Percentiles rank a stretch among this genome's conserved stretches.
phyloP scores from a whole-genome alignment of 2,329 filamentous ascomycete species.

The Lachnellula hyalina region DNA sequence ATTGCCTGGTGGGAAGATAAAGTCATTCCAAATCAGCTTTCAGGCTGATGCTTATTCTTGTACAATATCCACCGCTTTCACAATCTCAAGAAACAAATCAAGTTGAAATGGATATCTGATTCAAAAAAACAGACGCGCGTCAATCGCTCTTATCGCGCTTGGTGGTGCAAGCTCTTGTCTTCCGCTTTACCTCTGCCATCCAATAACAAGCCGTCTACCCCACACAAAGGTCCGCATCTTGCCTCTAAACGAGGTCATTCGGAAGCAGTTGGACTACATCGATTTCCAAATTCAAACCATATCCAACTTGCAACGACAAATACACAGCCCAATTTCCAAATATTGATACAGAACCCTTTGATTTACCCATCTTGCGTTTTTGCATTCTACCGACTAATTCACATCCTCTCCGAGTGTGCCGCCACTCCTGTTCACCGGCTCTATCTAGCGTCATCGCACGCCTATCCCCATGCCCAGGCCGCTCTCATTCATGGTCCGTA shows the following conservation, averaged over 20 bases:
- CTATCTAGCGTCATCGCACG: constrained; percentile 1
- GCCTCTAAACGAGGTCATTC: constrained; percentile 11
- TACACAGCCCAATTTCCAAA: background rate
- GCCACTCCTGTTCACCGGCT: background rate
- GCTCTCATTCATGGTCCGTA: constrained; percentile 24
- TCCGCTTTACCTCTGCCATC: background rate
- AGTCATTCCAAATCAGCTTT: background rate
- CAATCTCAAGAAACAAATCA: background rate
- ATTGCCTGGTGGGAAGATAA: background rate
- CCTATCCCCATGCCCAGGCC: constrained; percentile 18
- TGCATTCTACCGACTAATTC: background rate
- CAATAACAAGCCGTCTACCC: constrained; percentile 5
- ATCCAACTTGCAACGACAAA: background rate
- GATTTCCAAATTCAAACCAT: background rate
- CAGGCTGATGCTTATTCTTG: too few species aligned
- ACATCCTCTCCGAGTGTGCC: background rate
- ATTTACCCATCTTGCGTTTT: background rate
- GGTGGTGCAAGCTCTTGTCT: background rate
- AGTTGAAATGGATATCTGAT: background rate
- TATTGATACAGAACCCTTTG: background rate
- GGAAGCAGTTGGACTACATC: background rate
- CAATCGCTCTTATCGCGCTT: background rate
- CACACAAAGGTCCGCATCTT: constrained; percentile 15
- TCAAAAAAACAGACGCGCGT: background rate
- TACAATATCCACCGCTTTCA: background rate